These are phyloP conservation scores for Xylaria digitata DNA, from an alignment of 2,329 filamentous ascomycete species.

Conservation along the genomic window DNA sequence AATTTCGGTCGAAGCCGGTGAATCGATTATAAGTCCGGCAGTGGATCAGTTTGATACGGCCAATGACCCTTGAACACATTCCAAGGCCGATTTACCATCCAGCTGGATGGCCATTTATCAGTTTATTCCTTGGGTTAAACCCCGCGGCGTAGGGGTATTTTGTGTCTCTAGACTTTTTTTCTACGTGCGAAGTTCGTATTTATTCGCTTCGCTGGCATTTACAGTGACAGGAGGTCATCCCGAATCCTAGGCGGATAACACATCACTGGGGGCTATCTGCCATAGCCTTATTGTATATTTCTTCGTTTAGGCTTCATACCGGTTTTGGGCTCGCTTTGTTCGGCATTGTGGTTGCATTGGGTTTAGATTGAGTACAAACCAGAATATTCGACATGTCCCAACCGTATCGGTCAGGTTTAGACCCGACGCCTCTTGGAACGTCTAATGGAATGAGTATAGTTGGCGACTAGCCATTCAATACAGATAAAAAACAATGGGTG, in stretches of 20 bases:
- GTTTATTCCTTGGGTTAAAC: slow-evolving; percentile 7
- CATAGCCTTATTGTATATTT: slow-evolving; percentile 29
- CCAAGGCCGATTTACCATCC: background rate
- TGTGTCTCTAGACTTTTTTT: slow-evolving; percentile 20
- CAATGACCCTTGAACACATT: background rate
- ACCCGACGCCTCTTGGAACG: slow-evolving; percentile 12
- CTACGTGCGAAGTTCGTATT: slow-evolving; percentile 12
- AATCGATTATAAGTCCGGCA: slow-evolving; percentile 34
- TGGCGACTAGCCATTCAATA: slow-evolving; percentile 24
- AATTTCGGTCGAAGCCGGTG: slow-evolving; percentile 35
- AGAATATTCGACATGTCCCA: slow-evolving; percentile 19
- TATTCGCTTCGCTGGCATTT: slow-evolving; percentile 5
- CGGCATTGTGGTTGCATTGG: slow-evolving; percentile 36
- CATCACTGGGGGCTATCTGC: slow-evolving; percentile 14
- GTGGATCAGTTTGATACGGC: slow-evolving; percentile 35
- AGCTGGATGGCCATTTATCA: slow-evolving; percentile 20
- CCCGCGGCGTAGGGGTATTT: slow-evolving; percentile 10
- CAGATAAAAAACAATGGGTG: slow-evolving; percentile 22
- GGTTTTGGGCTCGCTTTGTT: slow-evolving; percentile 15
- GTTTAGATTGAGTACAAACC: slow-evolving; percentile 35
- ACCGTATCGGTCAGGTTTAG: background rate
- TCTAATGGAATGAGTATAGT: slow-evolving; percentile 25
- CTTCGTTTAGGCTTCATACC: slow-evolving; percentile 18
- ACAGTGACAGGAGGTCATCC: background rate
- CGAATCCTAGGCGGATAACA: slow-evolving; percentile 7